phyloP scores from a whole-genome alignment of 2,329 filamentous ascomycete species.

The Curvularia verruculosa region DNA sequence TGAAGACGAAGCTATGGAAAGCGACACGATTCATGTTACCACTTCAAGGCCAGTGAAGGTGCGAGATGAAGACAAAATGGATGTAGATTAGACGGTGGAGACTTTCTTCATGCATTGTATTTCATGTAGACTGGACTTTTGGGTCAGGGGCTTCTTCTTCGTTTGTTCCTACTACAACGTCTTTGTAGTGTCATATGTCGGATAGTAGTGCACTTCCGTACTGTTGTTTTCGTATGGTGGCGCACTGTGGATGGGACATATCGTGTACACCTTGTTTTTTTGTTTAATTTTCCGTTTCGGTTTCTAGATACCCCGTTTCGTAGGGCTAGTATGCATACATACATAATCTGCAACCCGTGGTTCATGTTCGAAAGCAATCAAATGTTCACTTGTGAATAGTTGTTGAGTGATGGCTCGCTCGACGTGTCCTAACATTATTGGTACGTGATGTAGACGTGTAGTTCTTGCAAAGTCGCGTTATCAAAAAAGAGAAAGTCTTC shows the following conservation, averaged over 20 bases:
- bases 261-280: background rate
- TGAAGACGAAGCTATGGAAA: background rate
- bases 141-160: background rate
- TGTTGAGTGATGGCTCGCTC: background rate
- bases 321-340: background rate
- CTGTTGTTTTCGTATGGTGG: background rate
- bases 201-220: constrained; percentile 1
- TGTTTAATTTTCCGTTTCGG: background rate
- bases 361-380: background rate
- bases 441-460: no score
- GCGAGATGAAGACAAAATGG: constrained; percentile 8
- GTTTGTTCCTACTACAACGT: background rate
- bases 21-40: background rate
- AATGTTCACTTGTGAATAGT: background rate
- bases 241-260: background rate
- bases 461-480: no score
- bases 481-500: no score
- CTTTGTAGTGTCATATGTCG: background rate
- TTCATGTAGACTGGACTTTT: background rate
- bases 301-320: background rate
- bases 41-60: background rate
- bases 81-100: constrained; percentile 9
- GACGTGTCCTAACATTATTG: no score
- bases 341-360: background rate
- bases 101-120: background rate